Percentiles rank a stretch among this genome's conserved stretches.
phyloP scores from a whole-genome alignment of 148 eudicot species.

The Suaeda aralocaspica region DNA sequence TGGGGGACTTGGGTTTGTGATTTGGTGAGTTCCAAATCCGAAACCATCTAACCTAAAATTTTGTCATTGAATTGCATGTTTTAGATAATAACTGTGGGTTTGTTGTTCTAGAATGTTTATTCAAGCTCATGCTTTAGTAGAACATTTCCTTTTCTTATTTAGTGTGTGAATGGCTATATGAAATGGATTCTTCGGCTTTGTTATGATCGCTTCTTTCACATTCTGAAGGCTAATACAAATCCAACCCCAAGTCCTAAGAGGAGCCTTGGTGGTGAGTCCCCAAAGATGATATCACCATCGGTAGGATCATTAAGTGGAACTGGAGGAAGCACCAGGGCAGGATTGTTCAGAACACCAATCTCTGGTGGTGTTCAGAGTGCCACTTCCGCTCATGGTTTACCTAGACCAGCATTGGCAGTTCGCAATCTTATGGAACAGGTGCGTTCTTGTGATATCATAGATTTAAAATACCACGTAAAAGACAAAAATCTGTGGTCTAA shows the following conservation, averaged over 20 bases:
- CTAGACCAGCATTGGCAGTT: slow-evolving; percentile 91
- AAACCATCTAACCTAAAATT: background rate
- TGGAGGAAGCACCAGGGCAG: slow-evolving; percentile 67
- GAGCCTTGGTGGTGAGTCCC: slow-evolving; percentile 22
- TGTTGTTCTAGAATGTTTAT: background rate
- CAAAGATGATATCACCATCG: slow-evolving; percentile 31
- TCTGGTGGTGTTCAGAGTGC: slow-evolving; percentile 99
- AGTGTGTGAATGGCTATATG: slow-evolving; percentile 30
- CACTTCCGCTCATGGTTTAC: slow-evolving; percentile 96
- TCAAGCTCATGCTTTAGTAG: background rate
- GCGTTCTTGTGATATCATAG: background rate
- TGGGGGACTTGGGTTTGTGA: background rate
- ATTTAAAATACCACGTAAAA: too few relatives aligned
- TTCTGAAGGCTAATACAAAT: slow-evolving; percentile 60
- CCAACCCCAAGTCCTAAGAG: slow-evolving; percentile 29
- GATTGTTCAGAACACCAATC: slow-evolving; percentile 93
- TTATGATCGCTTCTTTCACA: slow-evolving; percentile 55
- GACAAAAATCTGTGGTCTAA: background rate
- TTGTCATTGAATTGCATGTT: background rate
- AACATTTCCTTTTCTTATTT: slow-evolving; percentile 18
- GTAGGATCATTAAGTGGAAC: slow-evolving; percentile 26
- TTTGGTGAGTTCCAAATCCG: background rate
- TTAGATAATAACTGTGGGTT: background rate
- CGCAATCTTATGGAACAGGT: slow-evolving; percentile 99
- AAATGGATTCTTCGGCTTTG: slow-evolving; percentile 43